These are phyloP conservation scores for Chlorella vulgaris DNA, from an alignment of 139 green algal genomes.

Conservation along the genomic window DNA sequence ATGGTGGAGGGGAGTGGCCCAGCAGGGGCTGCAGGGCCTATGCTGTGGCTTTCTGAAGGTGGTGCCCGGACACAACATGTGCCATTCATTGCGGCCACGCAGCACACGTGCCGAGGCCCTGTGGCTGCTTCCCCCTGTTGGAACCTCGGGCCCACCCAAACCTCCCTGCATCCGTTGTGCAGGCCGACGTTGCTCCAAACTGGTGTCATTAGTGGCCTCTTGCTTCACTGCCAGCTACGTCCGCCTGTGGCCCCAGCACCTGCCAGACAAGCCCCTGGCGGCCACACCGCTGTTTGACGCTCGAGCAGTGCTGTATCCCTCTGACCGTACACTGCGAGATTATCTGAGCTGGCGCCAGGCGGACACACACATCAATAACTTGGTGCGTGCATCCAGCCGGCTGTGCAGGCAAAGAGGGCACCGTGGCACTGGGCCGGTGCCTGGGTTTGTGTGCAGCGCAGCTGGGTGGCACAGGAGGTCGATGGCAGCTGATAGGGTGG, in stretches of 20 bases:
- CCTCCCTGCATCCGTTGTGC: not conserved
- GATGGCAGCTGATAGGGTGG: too few species aligned
- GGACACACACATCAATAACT: slow-evolving; percentile 96
- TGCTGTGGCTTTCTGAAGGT: not conserved
- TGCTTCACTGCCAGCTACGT: slow-evolving; percentile 90
- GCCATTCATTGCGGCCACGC: too few species aligned
- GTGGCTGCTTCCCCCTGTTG: too few species aligned
- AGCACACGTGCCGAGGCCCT: too few species aligned
- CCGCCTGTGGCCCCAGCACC: slow-evolving; percentile 65
- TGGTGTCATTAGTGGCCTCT: slow-evolving; percentile 85
- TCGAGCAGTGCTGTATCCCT: slow-evolving; percentile 88
- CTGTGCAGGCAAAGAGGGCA: not conserved
- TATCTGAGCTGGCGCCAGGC: slow-evolving; percentile 94
- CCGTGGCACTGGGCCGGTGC: too few species aligned
- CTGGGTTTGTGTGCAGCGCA: too few species aligned
- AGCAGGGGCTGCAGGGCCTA: slow-evolving; percentile 13
- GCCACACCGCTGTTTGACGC: slow-evolving; percentile 89
- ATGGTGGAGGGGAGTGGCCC: not conserved
- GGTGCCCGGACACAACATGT: too few species aligned
- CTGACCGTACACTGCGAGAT: slow-evolving; percentile 70
- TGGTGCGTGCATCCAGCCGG: slow-evolving; percentile 42
- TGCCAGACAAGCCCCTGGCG: slow-evolving; percentile 60
- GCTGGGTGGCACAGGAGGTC: too few species aligned
- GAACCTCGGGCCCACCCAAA: too few species aligned
- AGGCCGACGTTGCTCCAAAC: slow-evolving; percentile 80